Percentiles rank a stretch among this genome's conserved stretches.
Evolutionary conservation across 306 rosid species (phyloP).

Genomic region (Astragalus membranaceus): DNA sequence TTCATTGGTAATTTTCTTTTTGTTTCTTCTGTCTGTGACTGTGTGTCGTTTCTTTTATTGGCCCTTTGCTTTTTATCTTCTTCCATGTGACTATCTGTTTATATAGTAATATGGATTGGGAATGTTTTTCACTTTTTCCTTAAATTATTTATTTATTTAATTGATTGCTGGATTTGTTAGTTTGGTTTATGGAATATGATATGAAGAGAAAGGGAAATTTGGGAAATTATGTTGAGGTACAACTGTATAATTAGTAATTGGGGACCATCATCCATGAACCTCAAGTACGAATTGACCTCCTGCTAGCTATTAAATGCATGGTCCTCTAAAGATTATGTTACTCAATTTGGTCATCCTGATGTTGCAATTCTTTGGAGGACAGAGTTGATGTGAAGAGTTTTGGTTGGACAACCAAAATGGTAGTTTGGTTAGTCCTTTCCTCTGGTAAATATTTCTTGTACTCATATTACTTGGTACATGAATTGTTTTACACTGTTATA

Average conservation of each 20-base stretch:
- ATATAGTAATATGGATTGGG: slow-evolving; percentile 5
- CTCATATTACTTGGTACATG: neutral
- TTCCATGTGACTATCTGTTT: neutral
- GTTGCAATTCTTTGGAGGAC: neutral
- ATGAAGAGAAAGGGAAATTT: neutral
- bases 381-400: neutral
- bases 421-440: neutral
- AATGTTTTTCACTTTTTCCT: slow-evolving; percentile 16
- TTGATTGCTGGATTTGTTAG: neutral
- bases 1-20: neutral
- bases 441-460: neutral
- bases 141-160: neutral
- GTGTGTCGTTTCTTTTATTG: slow-evolving; percentile 9
- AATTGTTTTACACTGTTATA: neutral
- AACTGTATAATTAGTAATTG: too few species aligned
- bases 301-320: neutral
- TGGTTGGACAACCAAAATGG: neutral
- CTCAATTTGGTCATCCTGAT: neutral
- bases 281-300: neutral
- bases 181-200: neutral
- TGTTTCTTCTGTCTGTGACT: neutral
- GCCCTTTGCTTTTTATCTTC: neutral
- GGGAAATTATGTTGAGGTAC: slow-evolving; percentile 30
- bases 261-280: slow-evolving; percentile 17
- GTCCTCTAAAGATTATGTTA: neutral